Evolutionary conservation across 768 basidiomycete genomes (phyloP).

Genomic region (Lyophyllum decastes): DNA sequence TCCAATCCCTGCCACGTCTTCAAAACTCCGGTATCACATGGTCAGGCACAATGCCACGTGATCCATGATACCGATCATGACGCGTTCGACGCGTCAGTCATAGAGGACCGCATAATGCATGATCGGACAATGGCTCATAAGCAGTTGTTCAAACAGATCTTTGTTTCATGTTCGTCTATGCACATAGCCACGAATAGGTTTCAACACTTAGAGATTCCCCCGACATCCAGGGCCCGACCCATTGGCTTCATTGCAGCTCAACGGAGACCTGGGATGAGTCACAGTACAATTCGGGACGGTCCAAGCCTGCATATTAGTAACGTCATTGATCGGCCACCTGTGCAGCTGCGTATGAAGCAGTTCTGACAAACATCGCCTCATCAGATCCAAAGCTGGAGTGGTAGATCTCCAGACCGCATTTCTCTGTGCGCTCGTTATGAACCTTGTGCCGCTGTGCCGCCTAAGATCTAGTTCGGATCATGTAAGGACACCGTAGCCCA

Average conservation of each 20-base stretch:
- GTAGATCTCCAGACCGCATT: neutral
- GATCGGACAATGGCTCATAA: neutral
- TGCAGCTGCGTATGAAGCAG: neutral
- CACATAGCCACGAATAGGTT: neutral
- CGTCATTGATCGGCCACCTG: neutral
- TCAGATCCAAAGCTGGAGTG: neutral
- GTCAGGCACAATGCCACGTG: neutral
- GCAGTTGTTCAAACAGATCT: neutral
- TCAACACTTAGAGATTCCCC: neutral
- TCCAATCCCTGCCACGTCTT: slow-evolving; percentile 20
- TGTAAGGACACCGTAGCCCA: neutral
- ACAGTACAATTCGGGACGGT: neutral
- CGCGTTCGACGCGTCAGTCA: neutral
- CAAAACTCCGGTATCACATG: slow-evolving; percentile 4
- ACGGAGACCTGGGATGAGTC: neutral
- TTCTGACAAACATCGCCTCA: neutral
- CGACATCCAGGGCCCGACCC: neutral
- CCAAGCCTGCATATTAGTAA: neutral
- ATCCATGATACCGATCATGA: neutral
- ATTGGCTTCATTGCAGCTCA: neutral
- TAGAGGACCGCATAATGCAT: neutral
- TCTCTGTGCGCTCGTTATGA: neutral
- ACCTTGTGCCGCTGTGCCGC: neutral
- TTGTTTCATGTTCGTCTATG: neutral
- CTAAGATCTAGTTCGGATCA: neutral